A percentile compares a stretch with the other conserved stretches of the same genome.
Conservation (phyloP, 192 early-diverging fungal genomes). For the Backusella morwellensis region DNA sequence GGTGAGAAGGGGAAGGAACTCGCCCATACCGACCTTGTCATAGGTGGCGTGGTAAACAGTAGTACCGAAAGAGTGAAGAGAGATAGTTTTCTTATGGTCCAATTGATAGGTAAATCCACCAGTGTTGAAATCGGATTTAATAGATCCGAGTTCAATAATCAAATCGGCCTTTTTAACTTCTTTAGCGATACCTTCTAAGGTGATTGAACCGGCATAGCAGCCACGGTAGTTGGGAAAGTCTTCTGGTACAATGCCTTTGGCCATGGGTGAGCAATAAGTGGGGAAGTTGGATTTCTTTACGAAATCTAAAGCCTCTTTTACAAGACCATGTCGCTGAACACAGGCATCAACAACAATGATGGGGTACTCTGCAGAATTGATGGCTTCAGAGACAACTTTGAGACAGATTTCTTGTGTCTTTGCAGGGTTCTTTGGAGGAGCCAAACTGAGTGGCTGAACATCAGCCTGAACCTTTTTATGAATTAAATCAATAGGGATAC, state of each 20-base stretch:
- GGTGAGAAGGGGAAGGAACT: slow-evolving; percentile 28
- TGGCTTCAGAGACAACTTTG: slow-evolving; percentile 25
- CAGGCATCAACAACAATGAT: slow-evolving; percentile 47
- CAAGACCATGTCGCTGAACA: slow-evolving; percentile 29
- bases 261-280: slow-evolving; percentile 43
- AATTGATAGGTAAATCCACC: slow-evolving; percentile 46
- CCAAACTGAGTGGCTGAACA: slow-evolving; percentile 20
- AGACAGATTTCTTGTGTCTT: slow-evolving; percentile 23
- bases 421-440: slow-evolving; percentile 21
- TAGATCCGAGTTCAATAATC: slow-evolving; percentile 37
- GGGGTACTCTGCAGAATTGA: slow-evolving; percentile 35
- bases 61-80: slow-evolving; percentile 38
- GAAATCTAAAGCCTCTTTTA: slow-evolving; percentile 31
- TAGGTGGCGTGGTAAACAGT: slow-evolving; percentile 36
- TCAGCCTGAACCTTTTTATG: slow-evolving; percentile 14
- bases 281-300: slow-evolving; percentile 39
- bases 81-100: slow-evolving; percentile 28
- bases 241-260: slow-evolving; percentile 39
- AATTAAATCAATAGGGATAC: slow-evolving; percentile 41
- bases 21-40: slow-evolving; percentile 37
- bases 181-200: slow-evolving; percentile 23
- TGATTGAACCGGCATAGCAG: slow-evolving; percentile 36
- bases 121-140: slow-evolving; percentile 49
- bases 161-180: slow-evolving; percentile 39
- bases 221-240: slow-evolving; percentile 34